A percentile compares a stretch with the other conserved stretches of the same genome.
Evolutionary conservation across 2,329 filamentous ascomycete genomes (phyloP).

Genomic region (Colletotrichum sublineola): DNA sequence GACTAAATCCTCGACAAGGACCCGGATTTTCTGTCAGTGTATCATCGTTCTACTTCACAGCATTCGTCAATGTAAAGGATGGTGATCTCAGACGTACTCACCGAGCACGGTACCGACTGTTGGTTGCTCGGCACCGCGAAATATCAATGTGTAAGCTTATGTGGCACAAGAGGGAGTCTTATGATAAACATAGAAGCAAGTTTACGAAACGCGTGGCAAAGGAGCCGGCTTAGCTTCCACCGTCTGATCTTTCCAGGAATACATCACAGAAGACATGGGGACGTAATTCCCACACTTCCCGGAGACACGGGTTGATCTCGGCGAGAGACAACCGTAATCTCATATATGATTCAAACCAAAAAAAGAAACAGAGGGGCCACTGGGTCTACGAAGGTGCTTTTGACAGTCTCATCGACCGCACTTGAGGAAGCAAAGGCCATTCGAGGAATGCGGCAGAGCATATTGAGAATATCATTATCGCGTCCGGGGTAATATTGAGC

Average conservation of each 20-base stretch:
- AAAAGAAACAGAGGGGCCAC: conserved; percentile 1
- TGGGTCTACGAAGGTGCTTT: too few species aligned
- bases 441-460: background rate
- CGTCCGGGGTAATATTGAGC: background rate
- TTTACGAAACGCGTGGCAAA: background rate
- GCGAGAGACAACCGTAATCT: conserved; percentile 15
- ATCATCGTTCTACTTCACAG: background rate
- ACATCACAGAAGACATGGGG: background rate
- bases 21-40: too few species aligned
- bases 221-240: conserved; percentile 2
- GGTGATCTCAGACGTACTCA: background rate
- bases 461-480: background rate
- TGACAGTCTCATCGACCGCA: background rate
- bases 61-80: background rate
- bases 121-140: too few species aligned
- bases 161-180: background rate
- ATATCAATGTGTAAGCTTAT: background rate
- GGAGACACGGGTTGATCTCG: background rate
- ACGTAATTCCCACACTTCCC: background rate
- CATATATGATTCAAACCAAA: background rate
- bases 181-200: background rate
- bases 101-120: background rate
- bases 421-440: too few species aligned
- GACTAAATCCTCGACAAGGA: too few species aligned
- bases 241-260: conserved; percentile 13